phyloP scores from a whole-genome alignment of 495 filamentous ascomycete genomes.

The Echria macrotheca region DNA sequence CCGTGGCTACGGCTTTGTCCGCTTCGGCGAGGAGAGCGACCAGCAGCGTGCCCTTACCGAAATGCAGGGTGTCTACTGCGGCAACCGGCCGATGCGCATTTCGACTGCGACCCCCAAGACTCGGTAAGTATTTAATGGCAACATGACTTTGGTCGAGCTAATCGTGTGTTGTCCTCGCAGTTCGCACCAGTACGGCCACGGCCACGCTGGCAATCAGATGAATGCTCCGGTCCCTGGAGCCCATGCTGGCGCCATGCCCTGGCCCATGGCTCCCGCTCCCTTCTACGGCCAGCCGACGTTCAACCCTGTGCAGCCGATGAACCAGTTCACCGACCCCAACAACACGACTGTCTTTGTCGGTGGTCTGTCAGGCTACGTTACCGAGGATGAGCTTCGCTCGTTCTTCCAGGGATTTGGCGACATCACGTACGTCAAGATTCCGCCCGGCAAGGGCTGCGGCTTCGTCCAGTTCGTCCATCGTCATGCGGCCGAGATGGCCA shows the following conservation, averaged over 20 bases:
- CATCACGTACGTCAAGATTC: constrained; percentile 99
- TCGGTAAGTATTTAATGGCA: too few species aligned
- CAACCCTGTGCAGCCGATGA: constrained; percentile 79
- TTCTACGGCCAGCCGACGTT: constrained; percentile 33
- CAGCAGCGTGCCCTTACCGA: constrained; percentile 92
- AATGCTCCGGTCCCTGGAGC: constrained; percentile 31
- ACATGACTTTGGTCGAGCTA: too few species aligned
- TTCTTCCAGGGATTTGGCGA: constrained; percentile 99
- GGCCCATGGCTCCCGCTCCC: constrained; percentile 32
- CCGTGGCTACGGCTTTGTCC: constrained; percentile 95
- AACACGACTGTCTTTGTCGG: constrained; percentile 99
- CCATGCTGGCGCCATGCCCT: constrained; percentile 34
- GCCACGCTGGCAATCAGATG: constrained; percentile 30
- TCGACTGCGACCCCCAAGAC: constrained; percentile 97
- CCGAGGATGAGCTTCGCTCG: constrained; percentile 96
- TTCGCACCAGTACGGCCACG: constrained; percentile 37
- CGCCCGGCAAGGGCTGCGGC: constrained; percentile 96
- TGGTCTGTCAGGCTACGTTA: constrained; percentile 95
- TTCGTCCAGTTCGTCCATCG: constrained; percentile 99
- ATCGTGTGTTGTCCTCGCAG: too few species aligned
- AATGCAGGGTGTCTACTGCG: constrained; percentile 99
- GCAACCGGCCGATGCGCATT: constrained; percentile 98
- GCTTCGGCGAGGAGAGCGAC: constrained; percentile 89
- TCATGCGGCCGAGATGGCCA: constrained; percentile 98
- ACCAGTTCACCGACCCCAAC: constrained; percentile 99